Percentiles rank a stretch among this genome's conserved stretches.
Evolutionary conservation across 345 rosid genomes (phyloP).

Genomic region (Abelmoschus esculentus): DNA sequence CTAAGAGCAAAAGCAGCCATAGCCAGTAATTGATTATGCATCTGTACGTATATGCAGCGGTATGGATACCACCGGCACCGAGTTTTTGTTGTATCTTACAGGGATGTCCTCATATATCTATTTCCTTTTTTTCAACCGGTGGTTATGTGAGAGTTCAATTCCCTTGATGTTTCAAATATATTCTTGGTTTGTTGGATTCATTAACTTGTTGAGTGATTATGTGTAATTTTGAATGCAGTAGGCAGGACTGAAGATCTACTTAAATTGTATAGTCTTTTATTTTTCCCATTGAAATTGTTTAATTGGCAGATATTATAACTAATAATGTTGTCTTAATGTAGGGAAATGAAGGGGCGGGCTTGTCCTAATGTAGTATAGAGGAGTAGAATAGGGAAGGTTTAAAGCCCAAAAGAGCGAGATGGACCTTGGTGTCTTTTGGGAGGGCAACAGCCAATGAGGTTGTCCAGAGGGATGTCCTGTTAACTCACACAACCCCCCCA

Average conservation of each 20-base stretch:
- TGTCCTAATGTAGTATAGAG: too few species aligned
- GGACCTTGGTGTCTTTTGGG: background rate
- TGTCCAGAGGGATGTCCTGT: background rate
- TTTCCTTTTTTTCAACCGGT: too few species aligned
- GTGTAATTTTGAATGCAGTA: background rate
- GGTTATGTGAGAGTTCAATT: background rate
- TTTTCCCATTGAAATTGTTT: too few species aligned
- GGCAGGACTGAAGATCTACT: too few species aligned
- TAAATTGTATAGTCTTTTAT: too few species aligned
- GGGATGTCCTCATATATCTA: background rate
- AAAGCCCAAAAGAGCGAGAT: background rate
- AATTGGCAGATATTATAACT: too few species aligned
- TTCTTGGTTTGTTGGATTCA: background rate
- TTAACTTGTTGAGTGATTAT: background rate
- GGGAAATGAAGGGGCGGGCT: too few species aligned
- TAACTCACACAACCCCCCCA: background rate
- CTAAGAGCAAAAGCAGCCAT: constrained; percentile 10
- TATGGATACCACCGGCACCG: background rate
- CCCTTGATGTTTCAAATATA: background rate
- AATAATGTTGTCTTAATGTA: too few species aligned
- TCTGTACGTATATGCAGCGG: constrained; percentile 12
- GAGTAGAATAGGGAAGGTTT: too few species aligned
- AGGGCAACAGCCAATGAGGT: background rate
- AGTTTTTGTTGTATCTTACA: background rate
- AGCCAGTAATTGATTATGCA: too few species aligned